phyloP scores from a whole-genome alignment of 2,329 filamentous ascomycete species.

The Davidsoniella australis region DNA sequence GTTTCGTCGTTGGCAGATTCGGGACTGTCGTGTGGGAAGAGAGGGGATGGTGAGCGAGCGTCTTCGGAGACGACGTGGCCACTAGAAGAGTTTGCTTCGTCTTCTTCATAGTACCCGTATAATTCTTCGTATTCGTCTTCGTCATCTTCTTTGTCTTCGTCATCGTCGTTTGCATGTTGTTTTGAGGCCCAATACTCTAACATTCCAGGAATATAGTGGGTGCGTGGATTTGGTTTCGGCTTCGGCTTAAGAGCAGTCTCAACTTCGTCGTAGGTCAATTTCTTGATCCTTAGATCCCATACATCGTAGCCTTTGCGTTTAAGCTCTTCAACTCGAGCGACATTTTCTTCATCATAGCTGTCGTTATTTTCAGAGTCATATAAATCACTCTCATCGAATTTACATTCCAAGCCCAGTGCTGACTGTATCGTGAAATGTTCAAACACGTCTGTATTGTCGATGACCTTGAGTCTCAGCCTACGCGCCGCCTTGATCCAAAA shows the following conservation, averaged over 20 bases:
- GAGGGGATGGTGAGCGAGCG: constrained; percentile 3
- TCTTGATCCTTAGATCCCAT: constrained; percentile 13
- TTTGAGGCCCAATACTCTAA: background rate
- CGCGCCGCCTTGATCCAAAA: constrained; percentile 34
- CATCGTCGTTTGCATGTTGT: too few relatives aligned
- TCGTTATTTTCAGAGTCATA: constrained; percentile 1
- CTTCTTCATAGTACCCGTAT: too few relatives aligned
- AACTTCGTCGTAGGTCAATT: constrained; percentile 28
- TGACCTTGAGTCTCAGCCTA: constrained; percentile 31
- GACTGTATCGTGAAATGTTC: too few relatives aligned
- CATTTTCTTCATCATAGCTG: constrained; percentile 15
- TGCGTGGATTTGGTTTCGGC: constrained; percentile 14
- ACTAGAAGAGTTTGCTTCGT: background rate
- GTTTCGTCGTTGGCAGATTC: constrained; percentile 8
- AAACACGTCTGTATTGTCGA: constrained; percentile 18
- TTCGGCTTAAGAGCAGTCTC: constrained; percentile 22
- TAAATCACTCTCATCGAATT: constrained; percentile 13
- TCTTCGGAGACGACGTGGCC: background rate
- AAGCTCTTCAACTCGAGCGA: background rate
- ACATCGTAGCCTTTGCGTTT: background rate
- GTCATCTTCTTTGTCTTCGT: background rate
- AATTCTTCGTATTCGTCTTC: too few relatives aligned
- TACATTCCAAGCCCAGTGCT: background rate
- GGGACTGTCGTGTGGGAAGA: constrained; percentile 1
- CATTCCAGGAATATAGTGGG: too few relatives aligned